These are phyloP conservation scores for Jatropha multifida DNA, from an alignment of 441 rosid genomes.

Conservation along the genomic window DNA sequence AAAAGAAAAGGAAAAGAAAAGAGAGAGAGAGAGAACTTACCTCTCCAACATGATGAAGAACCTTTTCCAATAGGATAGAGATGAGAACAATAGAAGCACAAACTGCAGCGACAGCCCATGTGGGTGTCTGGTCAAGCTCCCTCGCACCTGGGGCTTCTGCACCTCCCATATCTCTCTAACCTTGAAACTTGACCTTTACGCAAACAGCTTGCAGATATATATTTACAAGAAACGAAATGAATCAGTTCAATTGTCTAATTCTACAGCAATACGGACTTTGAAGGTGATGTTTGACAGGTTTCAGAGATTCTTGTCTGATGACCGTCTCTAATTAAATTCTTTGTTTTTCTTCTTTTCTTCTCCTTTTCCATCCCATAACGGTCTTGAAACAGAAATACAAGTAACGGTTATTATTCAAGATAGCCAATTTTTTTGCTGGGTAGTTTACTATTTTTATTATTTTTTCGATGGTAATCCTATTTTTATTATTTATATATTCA, in stretches of 20 bases:
- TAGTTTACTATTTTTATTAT: not conserved
- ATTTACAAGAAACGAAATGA: not conserved
- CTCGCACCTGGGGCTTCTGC: slow-evolving; percentile 37
- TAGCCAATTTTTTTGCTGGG: not conserved
- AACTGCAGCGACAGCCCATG: slow-evolving; percentile 89
- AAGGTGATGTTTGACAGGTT: not conserved
- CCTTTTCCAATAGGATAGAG: slow-evolving; percentile 63
- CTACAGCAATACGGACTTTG: not conserved
- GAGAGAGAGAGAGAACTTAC: slow-evolving; percentile 12
- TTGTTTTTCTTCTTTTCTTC: not conserved
- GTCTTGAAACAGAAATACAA: slow-evolving; percentile 32
- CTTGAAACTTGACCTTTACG: not conserved
- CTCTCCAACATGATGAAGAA: slow-evolving; percentile 46
- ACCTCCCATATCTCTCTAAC: slow-evolving; percentile 34
- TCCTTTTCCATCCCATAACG: slow-evolving; percentile 19
- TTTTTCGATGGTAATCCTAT: not conserved
- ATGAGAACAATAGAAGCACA: slow-evolving; percentile 63
- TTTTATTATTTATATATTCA: not conserved
- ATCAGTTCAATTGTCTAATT: not conserved
- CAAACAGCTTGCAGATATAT: not conserved
- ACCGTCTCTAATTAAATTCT: not conserved
- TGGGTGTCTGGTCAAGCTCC: slow-evolving; percentile 72
- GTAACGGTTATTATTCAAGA: slow-evolving; percentile 13
- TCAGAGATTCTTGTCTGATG: not conserved
- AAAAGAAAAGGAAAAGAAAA: not conserved